Evolutionary conservation across 2,329 filamentous ascomycete species (phyloP).

Genomic region (Paecilomyces formosus): DNA sequence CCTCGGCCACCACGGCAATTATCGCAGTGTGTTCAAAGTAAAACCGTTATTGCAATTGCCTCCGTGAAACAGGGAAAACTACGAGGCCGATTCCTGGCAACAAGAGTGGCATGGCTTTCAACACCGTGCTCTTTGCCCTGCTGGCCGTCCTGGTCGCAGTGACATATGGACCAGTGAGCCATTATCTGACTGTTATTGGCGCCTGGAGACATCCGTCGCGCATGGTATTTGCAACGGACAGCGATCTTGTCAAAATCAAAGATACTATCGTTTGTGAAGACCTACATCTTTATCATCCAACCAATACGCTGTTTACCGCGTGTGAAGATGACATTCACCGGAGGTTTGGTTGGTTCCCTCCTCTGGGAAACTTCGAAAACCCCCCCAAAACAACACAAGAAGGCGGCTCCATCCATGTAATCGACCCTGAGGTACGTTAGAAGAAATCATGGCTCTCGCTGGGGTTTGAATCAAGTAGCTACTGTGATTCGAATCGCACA

Average conservation of each 20-base stretch:
- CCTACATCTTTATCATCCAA: constrained; percentile 46
- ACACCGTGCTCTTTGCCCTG: not conserved
- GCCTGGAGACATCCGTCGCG: not conserved
- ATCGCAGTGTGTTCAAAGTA: too few species aligned
- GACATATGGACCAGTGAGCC: not conserved
- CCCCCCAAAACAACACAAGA: constrained; percentile 14
- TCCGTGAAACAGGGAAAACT: constrained; percentile 1
- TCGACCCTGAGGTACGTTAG: constrained; percentile 46
- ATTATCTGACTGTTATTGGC: not conserved
- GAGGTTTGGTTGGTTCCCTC: constrained; percentile 49
- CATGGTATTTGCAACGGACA: not conserved
- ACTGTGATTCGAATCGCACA: not conserved
- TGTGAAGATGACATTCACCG: constrained; percentile 42
- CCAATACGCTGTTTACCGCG: constrained; percentile 48
- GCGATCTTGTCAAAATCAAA: constrained; percentile 36
- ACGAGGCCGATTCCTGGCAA: not conserved
- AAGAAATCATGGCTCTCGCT: not conserved
- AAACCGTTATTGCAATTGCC: too few species aligned
- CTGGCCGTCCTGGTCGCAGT: not conserved
- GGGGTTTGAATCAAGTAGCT: not conserved
- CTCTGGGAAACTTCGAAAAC: constrained; percentile 35
- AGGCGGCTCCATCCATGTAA: constrained; percentile 36
- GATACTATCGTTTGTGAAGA: constrained; percentile 55
- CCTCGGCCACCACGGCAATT: too few species aligned
- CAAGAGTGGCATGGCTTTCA: not conserved